phyloP scores from a whole-genome alignment of 306 rosid genomes.

The Glycine latifolia region DNA sequence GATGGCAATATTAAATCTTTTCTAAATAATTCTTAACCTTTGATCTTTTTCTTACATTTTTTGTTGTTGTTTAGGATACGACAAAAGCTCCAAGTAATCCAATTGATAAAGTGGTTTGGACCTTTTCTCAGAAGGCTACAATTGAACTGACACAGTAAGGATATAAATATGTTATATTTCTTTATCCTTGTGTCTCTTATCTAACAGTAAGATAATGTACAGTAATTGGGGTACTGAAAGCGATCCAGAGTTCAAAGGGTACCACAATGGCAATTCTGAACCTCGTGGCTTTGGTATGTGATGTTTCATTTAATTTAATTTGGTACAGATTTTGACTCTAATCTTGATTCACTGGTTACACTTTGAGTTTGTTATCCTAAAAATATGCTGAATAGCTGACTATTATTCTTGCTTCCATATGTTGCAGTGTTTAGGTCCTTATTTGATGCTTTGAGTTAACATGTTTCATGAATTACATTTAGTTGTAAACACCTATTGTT shows the following conservation, averaged over 20 bases:
- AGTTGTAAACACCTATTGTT: background rate
- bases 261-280: slow-evolving; percentile 97
- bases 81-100: slow-evolving; percentile 69
- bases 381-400: slow-evolving; percentile 11
- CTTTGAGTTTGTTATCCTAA: slow-evolving; percentile 6
- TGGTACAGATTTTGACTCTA: slow-evolving; percentile 22
- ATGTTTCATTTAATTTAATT: slow-evolving; percentile 28
- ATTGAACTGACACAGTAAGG: slow-evolving; percentile 93
- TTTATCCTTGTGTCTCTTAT: slow-evolving; percentile 10
- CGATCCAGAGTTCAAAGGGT: slow-evolving; percentile 96
- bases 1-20: slow-evolving; percentile 21
- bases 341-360: slow-evolving; percentile 17
- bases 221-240: slow-evolving; percentile 99
- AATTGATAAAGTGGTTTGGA: slow-evolving; percentile 86
- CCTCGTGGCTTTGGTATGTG: slow-evolving; percentile 94
- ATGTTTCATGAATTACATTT: slow-evolving; percentile 18
- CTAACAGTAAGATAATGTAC: slow-evolving; percentile 48
- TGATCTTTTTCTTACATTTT: slow-evolving; percentile 34
- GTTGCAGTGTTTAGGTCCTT: slow-evolving; percentile 13
- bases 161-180: slow-evolving; percentile 10
- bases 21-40: background rate
- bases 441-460: slow-evolving; percentile 11
- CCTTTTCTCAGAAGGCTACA: slow-evolving; percentile 88
- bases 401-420: slow-evolving; percentile 11
- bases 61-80: slow-evolving; percentile 55